A percentile compares a stretch with the other conserved stretches of the same genome.
Conservation (phyloP, 768 basidiomycete species). For the Russula olivacea region DNA sequence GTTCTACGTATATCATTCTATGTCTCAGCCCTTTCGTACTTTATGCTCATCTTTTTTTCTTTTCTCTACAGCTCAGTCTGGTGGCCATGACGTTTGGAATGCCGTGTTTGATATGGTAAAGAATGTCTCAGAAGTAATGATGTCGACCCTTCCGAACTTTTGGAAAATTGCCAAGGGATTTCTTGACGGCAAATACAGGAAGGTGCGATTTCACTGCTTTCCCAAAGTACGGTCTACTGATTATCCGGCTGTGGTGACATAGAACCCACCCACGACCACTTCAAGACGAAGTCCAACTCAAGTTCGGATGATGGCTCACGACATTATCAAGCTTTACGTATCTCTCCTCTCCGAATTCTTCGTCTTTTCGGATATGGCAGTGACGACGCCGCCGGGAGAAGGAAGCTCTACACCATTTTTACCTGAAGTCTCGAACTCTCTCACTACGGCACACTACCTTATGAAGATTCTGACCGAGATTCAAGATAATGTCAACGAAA, state of each 20-base stretch:
- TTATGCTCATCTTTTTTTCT: neutral
- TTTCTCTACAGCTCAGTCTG: slow-evolving; percentile 50
- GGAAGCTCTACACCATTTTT: slow-evolving; percentile 45
- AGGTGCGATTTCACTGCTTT: slow-evolving; percentile 41
- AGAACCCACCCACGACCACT: slow-evolving; percentile 33
- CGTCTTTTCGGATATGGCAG: slow-evolving; percentile 68
- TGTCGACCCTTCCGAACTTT: slow-evolving; percentile 84
- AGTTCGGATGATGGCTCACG: slow-evolving; percentile 80
- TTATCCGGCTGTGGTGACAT: neutral
- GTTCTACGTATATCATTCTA: slow-evolving; percentile 46
- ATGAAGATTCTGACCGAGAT: slow-evolving; percentile 78
- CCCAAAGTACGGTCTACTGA: neutral
- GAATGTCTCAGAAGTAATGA: slow-evolving; percentile 77
- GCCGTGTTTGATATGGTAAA: slow-evolving; percentile 74
- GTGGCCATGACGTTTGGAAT: slow-evolving; percentile 77
- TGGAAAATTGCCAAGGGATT: slow-evolving; percentile 90
- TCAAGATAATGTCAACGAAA: slow-evolving; percentile 78
- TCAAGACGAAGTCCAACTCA: slow-evolving; percentile 77
- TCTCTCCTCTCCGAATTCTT: slow-evolving; percentile 84
- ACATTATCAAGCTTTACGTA: slow-evolving; percentile 81
- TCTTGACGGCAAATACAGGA: slow-evolving; percentile 89
- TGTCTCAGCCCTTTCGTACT: neutral
- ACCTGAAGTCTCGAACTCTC: slow-evolving; percentile 70
- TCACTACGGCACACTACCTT: slow-evolving; percentile 79
- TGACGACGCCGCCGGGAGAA: slow-evolving; percentile 46